Base-by-base conservation (phyloP, 2,329 filamentous ascomycete genomes). In the Fusarium abutilonis region DNA sequence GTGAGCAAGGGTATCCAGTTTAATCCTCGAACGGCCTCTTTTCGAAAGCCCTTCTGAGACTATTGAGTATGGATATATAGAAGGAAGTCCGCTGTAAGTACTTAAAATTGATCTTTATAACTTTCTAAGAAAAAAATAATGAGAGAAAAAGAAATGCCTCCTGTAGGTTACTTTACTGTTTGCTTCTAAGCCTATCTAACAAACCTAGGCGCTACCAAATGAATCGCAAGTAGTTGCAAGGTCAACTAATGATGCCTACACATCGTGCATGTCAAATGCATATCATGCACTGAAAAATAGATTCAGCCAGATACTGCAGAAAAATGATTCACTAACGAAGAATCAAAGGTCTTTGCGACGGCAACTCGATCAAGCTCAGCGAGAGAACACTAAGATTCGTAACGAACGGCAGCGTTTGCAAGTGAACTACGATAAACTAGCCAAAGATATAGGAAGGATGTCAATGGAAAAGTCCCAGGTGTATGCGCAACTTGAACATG, bases 291-390 rank as follows among this genome's bases (percentile, higher is more conserved):
- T 52, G 0, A 52, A 52, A 13, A 39, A 36, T 14, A 3, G 28
- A 13, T 52, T 52, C n/a, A 52, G 29, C 34, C 41, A 40, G 5
- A 39, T 52, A 21, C 41, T 52, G 1, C 26, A 32, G n/a, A 52
- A 40, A 14, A 52, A 52, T 40, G 17, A 36, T 34, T 52, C 35
- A 3, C 41, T 52, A n/a, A 6, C 14, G 19, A 52, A 39, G 36
- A 52, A 26, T 4, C 11, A 52, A 13, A 52, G 34, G 9, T 52
- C 41, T 23, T 32, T 52, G 29, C 40, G 17, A 1, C 14, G 19
- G 5, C 32, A 39, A 26, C 35, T 31, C 17, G 11, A 52, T 13
- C 49, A 46, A 26, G n/a, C 28, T 17, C 11, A 23, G 9, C 34
- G 28, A 52, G 41, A 52, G 9, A 52, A 45, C 32, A 2, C 11